Evolutionary conservation across 129 eudicot genomes (phyloP).

Genomic region (Artemisia argyi): DNA sequence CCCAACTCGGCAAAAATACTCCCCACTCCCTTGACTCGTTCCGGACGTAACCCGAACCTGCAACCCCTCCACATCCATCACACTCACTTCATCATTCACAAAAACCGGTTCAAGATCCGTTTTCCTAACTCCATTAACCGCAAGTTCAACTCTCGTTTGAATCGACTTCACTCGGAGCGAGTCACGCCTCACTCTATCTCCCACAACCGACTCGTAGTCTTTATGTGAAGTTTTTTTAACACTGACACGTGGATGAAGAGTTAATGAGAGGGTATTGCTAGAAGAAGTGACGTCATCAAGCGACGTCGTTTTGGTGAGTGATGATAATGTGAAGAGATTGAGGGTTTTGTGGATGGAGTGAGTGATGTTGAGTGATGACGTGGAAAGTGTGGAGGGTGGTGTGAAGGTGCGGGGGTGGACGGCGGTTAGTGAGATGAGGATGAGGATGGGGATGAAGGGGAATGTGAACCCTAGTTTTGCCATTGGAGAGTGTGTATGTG

Average conservation of each 20-base stretch:
- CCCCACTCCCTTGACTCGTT: slow-evolving; percentile 91
- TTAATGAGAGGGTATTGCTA: slow-evolving; percentile 39
- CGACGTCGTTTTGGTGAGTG: slow-evolving; percentile 26
- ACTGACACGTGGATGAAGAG: slow-evolving; percentile 59
- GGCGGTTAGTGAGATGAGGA: slow-evolving; percentile 8
- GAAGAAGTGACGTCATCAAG: slow-evolving; percentile 27
- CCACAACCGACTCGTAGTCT: slow-evolving; percentile 44
- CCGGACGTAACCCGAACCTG: slow-evolving; percentile 76
- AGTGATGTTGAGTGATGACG: slow-evolving; percentile 49
- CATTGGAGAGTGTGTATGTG: slow-evolving; percentile 40
- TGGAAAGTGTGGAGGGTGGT: slow-evolving; percentile 9
- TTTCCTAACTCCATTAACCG: slow-evolving; percentile 34
- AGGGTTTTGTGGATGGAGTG: slow-evolving; percentile 47
- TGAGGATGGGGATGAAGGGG: not conserved
- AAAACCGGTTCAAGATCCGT: slow-evolving; percentile 59
- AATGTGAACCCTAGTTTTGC: slow-evolving; percentile 22
- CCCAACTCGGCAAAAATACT: slow-evolving; percentile 86
- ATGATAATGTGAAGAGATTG: slow-evolving; percentile 27
- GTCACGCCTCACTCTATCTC: slow-evolving; percentile 76
- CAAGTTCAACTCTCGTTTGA: slow-evolving; percentile 55
- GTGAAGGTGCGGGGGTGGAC: slow-evolving; percentile 35
- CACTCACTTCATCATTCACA: slow-evolving; percentile 16
- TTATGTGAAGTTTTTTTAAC: slow-evolving; percentile 41
- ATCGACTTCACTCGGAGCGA: slow-evolving; percentile 64
- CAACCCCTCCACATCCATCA: slow-evolving; percentile 32